Evolutionary conservation across 2,329 filamentous ascomycete genomes (phyloP), one percentile per base, ranked within the genome.

Genomic region (Colletotrichum cuscutae): DNA sequence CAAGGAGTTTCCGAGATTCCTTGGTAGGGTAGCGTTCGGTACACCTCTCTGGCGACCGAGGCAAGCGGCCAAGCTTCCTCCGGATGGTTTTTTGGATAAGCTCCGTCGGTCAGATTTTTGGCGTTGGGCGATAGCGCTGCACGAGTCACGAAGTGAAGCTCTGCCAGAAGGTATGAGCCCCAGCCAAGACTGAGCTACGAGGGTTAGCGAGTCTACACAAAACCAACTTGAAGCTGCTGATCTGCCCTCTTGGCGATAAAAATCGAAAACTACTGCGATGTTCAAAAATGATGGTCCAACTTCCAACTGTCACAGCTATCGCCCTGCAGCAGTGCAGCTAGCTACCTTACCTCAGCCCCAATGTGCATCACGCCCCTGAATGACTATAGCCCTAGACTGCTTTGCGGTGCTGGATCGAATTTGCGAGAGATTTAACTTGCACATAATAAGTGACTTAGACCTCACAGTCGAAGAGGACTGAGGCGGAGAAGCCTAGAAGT

Each of bases 161-260:
- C 2, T 42, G 60, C 22, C 42, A 52, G 26, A 49, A 35, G 11
- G 7, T 64, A 42, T 68, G 58, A 49, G 58, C 13, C n/a, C n/a
- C 42, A 54, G 69, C 69, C 59, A 69, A 72, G 69, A 69, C 69
- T 24, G 15, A 59, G 26, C 37, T 24, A 24, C 52, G 19, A 53
- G 69, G 64, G 24, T 63, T 58, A 72, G 59, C 65, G 59, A 72
- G 58, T 62, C 59, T 72, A 59, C 59, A 37, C 70, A 72, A 72
- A 59, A 56, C 59, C 13, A 11, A 53, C 24, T 5, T 46, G 42
- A 68, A 35, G 59, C 59, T 56, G 46, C 70, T 59, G 65, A 69
- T 68, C 54, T 64, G 19, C 30, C 53, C 22, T 37, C 59, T 69
- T 59, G 24, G 54, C 32, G 37, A 64, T 53, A 26, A 19, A 28